phyloP scores from a whole-genome alignment of 2,329 filamentous ascomycete species.

The Lasiodiplodia citricola region DNA sequence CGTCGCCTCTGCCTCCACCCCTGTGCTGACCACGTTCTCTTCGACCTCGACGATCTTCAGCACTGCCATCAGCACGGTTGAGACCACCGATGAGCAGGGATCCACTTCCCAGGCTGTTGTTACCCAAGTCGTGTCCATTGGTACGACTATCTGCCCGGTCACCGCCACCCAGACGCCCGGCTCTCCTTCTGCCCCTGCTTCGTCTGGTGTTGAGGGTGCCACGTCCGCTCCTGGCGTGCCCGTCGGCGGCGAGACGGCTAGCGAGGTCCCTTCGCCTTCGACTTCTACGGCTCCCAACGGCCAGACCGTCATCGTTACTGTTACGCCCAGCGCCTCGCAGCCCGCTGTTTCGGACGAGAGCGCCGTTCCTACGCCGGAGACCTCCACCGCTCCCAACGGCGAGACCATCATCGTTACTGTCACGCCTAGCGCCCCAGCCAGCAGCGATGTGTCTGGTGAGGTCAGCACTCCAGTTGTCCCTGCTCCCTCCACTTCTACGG shows the following conservation, averaged over 20 bases:
- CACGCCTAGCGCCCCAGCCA: not conserved
- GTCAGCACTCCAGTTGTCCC: not conserved
- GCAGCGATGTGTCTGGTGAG: not conserved
- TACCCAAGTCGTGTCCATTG: conserved; percentile 41
- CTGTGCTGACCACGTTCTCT: conserved; percentile 40
- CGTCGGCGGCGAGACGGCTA: not conserved
- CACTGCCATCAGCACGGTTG: conserved; percentile 2
- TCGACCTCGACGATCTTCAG: conserved; percentile 39
- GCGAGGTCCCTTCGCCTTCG: not conserved
- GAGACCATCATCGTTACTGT: conserved; percentile 9
- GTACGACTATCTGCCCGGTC: conserved; percentile 38
- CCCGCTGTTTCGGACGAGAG: not conserved
- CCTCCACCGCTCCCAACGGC: not conserved
- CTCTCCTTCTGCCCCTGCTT: conserved; percentile 12
- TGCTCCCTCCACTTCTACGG: not conserved
- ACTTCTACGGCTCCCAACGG: not conserved
- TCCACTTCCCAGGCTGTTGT: conserved; percentile 26
- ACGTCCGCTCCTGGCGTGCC: not conserved
- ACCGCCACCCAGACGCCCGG: conserved; percentile 12
- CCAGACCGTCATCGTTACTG: not conserved
- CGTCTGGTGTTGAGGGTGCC: conserved; percentile 4
- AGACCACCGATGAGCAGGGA: conserved; percentile 1
- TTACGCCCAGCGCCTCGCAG: not conserved
- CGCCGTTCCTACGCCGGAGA: not conserved
- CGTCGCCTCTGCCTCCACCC: not conserved